These are phyloP conservation scores for Solanum boliviense DNA, from an alignment of 257 asterid genomes.

Conservation along the genomic window DNA sequence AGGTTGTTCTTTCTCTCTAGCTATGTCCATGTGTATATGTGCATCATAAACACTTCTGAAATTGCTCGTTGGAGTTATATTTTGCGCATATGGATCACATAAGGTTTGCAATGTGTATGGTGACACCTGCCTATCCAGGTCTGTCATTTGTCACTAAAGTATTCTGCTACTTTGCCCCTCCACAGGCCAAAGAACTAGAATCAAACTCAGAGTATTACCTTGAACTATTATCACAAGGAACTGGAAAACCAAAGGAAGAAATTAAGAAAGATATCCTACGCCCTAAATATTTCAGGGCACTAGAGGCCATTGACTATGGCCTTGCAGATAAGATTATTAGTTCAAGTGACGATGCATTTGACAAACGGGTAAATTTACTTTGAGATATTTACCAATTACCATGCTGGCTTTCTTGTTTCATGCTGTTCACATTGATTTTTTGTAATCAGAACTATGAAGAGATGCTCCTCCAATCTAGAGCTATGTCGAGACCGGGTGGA, in stretches of 20 bases:
- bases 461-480: constrained; percentile 56
- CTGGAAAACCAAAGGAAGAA: constrained; percentile 80
- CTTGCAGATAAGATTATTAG: constrained; percentile 72
- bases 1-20: constrained; percentile 33
- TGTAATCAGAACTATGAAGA: constrained; percentile 59
- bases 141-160: neutral
- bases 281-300: constrained; percentile 56
- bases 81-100: neutral
- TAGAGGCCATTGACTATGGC: constrained; percentile 82
- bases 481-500: constrained; percentile 46
- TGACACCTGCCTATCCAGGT: neutral
- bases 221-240: constrained; percentile 66
- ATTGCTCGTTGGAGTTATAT: neutral
- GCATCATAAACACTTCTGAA: neutral
- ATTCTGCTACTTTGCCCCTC: neutral
- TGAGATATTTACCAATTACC: neutral
- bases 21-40: neutral
- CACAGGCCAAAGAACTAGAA: constrained; percentile 79
- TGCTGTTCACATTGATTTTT: neutral
- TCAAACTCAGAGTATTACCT: constrained; percentile 56
- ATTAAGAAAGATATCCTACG: constrained; percentile 63
- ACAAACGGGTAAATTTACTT: constrained; percentile 54
- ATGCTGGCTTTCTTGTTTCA: neutral
- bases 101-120: neutral
- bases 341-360: constrained; percentile 49